Conservation (phyloP, 208 protist species). For the Leishmania braziliensis region DNA sequence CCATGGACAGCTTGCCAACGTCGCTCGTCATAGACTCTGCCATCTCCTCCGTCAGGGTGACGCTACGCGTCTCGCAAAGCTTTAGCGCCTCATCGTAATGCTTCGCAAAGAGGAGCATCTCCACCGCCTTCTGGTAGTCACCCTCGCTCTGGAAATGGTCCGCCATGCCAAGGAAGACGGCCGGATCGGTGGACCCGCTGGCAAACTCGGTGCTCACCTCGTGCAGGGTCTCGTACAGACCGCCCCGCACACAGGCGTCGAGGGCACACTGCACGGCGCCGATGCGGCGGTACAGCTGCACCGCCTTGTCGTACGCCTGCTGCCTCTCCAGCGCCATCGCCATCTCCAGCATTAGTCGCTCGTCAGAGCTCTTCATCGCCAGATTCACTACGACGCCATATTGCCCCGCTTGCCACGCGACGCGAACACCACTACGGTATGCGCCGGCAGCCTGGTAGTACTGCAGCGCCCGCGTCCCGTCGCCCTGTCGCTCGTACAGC, state of each 20-base stretch:
- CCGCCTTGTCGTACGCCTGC: slow-evolving; percentile 89
- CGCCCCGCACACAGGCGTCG: slow-evolving; percentile 91
- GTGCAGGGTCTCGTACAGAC: slow-evolving; percentile 92
- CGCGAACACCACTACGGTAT: slow-evolving; percentile 90
- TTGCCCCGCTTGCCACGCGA: slow-evolving; percentile 77
- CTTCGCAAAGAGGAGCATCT: slow-evolving; percentile 93
- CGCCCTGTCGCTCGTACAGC: slow-evolving; percentile 83
- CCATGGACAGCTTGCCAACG: slow-evolving; percentile 43
- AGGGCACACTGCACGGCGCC: slow-evolving; percentile 91
- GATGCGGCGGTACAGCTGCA: slow-evolving; percentile 94
- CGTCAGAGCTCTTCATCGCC: slow-evolving; percentile 75
- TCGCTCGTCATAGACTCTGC: slow-evolving; percentile 89
- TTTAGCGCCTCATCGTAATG: slow-evolving; percentile 86
- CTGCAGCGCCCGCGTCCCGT: slow-evolving; percentile 77
- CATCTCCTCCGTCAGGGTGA: slow-evolving; percentile 92
- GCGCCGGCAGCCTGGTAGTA: slow-evolving; percentile 89
- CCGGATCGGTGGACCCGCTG: slow-evolving; percentile 71
- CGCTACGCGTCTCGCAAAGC: slow-evolving; percentile 79
- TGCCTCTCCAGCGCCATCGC: slow-evolving; percentile 91
- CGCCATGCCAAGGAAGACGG: slow-evolving; percentile 92
- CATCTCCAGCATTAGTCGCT: slow-evolving; percentile 86
- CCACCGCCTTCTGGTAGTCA: slow-evolving; percentile 91
- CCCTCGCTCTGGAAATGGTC: slow-evolving; percentile 88
- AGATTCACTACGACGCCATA: slow-evolving; percentile 77
- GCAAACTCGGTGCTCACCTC: slow-evolving; percentile 92